Evolutionary conservation across 163 green algal species (phyloP).

Genomic region (Volvox carteri): DNA sequence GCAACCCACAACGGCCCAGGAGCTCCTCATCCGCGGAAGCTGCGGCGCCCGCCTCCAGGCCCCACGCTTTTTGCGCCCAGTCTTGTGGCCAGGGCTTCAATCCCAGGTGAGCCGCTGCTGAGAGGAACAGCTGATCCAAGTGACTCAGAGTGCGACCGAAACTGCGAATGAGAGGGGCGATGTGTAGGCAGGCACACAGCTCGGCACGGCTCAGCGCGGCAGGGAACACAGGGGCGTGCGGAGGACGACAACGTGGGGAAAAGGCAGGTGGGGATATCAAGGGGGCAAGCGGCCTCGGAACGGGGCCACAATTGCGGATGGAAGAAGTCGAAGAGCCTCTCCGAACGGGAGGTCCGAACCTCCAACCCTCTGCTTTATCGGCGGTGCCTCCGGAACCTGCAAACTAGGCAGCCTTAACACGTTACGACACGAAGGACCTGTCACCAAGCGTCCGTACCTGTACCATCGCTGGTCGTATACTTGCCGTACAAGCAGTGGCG

Average conservation of each 20-base stretch:
- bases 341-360: neutral
- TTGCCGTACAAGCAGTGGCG: neutral
- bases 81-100: neutral
- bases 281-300: no score
- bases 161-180: neutral
- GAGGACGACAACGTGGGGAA: neutral
- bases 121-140: constrained; percentile 21
- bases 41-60: neutral
- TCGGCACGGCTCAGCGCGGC: neutral
- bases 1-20: neutral
- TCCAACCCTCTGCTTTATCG: neutral
- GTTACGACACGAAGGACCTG: no score
- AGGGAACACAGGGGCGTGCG: neutral
- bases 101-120: neutral
- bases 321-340: neutral
- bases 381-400: neutral
- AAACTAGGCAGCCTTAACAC: neutral
- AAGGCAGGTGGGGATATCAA: neutral
- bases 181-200: neutral
- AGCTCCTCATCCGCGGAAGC: neutral
- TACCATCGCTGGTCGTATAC: constrained; percentile 20
- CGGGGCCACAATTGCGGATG: neutral
- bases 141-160: neutral
- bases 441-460: no score
- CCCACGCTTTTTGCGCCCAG: neutral